Evolutionary conservation across 495 filamentous ascomycete genomes (phyloP).

Genomic region (Penicillium alfredii): DNA sequence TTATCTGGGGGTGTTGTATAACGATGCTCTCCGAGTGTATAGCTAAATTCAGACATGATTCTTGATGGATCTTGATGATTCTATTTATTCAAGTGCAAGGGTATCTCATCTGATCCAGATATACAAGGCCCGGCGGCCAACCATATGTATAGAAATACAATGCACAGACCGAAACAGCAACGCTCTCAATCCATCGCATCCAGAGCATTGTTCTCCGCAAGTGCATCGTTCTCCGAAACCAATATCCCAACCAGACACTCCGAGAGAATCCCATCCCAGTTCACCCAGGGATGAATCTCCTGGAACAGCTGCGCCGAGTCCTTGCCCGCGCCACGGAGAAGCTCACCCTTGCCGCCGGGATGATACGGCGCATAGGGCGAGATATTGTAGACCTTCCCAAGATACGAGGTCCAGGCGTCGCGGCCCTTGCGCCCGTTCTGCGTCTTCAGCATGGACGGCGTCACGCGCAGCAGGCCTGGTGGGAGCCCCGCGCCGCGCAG

Average conservation of each 20-base stretch:
- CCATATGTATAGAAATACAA: slow-evolving; percentile 8
- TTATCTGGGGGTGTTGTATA: slow-evolving; percentile 4
- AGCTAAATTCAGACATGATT: no score
- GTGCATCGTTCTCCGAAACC: slow-evolving; percentile 66
- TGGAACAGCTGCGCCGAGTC: slow-evolving; percentile 71
- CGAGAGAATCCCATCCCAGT: slow-evolving; percentile 88
- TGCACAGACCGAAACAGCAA: slow-evolving; percentile 4
- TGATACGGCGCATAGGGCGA: slow-evolving; percentile 86
- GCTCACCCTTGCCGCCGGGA: slow-evolving; percentile 81
- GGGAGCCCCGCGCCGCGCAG: slow-evolving; percentile 57
- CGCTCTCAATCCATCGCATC: slow-evolving; percentile 65
- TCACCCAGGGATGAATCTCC: slow-evolving; percentile 96
- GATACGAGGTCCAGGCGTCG: slow-evolving; percentile 82
- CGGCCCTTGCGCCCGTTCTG: slow-evolving; percentile 74
- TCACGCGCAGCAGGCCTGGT: slow-evolving; percentile 55
- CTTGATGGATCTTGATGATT: no score
- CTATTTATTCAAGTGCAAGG: no score
- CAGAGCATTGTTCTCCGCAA: slow-evolving; percentile 37
- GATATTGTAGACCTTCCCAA: slow-evolving; percentile 89
- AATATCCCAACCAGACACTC: slow-evolving; percentile 81
- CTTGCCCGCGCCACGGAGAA: slow-evolving; percentile 71
- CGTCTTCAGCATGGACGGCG: slow-evolving; percentile 67
- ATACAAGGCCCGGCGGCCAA: no score
- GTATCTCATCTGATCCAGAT: slow-evolving; percentile 1
- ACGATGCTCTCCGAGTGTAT: neutral